Percentiles rank a stretch among this genome's conserved stretches.
These are phyloP conservation scores for Taphrina flavorubra DNA, from an alignment of 1,139 yeast species.

Conservation along the genomic window DNA sequence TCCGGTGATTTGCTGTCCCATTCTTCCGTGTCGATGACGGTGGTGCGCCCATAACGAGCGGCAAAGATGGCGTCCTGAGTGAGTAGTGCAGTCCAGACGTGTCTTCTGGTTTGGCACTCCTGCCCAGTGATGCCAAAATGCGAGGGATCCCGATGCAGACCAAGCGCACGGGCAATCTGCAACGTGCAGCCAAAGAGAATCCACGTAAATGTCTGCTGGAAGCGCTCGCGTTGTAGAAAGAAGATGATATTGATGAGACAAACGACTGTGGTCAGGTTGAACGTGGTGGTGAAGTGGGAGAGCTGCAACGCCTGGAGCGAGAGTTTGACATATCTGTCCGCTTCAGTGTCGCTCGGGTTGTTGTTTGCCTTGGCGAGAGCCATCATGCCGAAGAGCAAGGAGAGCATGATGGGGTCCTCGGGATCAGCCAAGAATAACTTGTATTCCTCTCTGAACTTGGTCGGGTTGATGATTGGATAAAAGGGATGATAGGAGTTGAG, in stretches of 20 bases:
- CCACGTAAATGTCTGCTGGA: constrained; percentile 23
- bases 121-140: constrained; percentile 13
- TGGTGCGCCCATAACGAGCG: constrained; percentile 16
- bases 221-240: constrained; percentile 13
- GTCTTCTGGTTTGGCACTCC: constrained; percentile 21
- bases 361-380: constrained; percentile 15
- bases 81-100: constrained; percentile 14
- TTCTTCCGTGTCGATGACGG: constrained; percentile 15
- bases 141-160: constrained; percentile 24
- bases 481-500: constrained; percentile 23
- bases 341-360: not conserved
- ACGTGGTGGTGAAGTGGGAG: constrained; percentile 4
- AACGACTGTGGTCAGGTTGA: constrained; percentile 9
- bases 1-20: constrained; percentile 22
- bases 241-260: constrained; percentile 18
- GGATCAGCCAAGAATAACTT: not conserved
- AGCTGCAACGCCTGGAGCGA: constrained; percentile 12
- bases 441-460: constrained; percentile 5
- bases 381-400: constrained; percentile 25
- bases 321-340: constrained; percentile 6
- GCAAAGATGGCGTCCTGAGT: constrained; percentile 14
- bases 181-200: constrained; percentile 18
- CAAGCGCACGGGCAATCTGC: constrained; percentile 18
- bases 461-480: constrained; percentile 18
- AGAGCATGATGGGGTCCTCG: constrained; percentile 13